Percentiles rank a stretch among this genome's conserved stretches.
phyloP scores from a whole-genome alignment of 768 basidiomycete genomes.

The Mycena alexandri region DNA sequence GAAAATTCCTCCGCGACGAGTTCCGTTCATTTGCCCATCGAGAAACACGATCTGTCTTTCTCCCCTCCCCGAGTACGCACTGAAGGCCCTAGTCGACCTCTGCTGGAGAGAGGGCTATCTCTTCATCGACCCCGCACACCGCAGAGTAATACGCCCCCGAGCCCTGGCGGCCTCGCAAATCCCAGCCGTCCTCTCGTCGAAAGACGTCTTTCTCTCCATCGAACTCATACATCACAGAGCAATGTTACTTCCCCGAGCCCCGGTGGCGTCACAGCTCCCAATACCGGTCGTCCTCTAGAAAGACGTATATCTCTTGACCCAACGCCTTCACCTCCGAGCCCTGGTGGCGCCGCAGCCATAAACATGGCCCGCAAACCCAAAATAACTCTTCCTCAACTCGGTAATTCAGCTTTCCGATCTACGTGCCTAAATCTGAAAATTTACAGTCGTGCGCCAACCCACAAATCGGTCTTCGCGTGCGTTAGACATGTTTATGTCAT shows the following conservation, averaged over 20 bases:
- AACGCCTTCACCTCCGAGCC: slow-evolving; percentile 19
- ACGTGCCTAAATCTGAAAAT: background rate
- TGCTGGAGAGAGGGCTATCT: slow-evolving; percentile 21
- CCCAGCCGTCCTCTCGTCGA: slow-evolving; percentile 4
- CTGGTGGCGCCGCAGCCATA: slow-evolving; percentile 21
- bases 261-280: slow-evolving; percentile 16
- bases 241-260: slow-evolving; percentile 21
- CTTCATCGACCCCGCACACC: slow-evolving; percentile 18
- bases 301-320: slow-evolving; percentile 8
- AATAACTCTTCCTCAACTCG: slow-evolving; percentile 28
- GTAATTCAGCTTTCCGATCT: background rate
- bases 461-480: slow-evolving; percentile 27
- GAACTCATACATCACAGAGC: slow-evolving; percentile 15
- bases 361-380: slow-evolving; percentile 21
- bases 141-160: too few species aligned
- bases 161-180: background rate
- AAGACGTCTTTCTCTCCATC: slow-evolving; percentile 1
- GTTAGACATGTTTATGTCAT: background rate
- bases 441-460: slow-evolving; percentile 30
- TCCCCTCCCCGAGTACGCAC: slow-evolving; percentile 1
- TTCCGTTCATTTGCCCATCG: slow-evolving; percentile 27
- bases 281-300: slow-evolving; percentile 8
- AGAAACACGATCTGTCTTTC: slow-evolving; percentile 22
- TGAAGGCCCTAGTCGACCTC: slow-evolving; percentile 8
- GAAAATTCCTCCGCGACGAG: slow-evolving; percentile 29